Conservation (phyloP, 139 green algal genomes). For the Marvania coccoides region DNA sequence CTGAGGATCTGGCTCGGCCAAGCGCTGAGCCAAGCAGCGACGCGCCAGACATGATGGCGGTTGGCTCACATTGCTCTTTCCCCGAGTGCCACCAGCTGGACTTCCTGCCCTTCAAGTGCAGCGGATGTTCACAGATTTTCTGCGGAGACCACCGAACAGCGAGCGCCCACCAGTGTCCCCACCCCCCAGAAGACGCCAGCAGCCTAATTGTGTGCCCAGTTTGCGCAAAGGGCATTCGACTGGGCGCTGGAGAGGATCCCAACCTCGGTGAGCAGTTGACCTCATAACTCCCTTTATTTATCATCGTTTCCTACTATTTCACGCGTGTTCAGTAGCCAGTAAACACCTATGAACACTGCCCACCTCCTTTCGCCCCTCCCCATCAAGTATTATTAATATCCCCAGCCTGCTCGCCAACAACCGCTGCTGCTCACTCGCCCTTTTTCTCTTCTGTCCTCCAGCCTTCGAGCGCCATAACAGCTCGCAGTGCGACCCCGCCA, state of each 20-base stretch:
- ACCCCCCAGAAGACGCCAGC: conserved; percentile 1
- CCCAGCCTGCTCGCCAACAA: too few relatives aligned
- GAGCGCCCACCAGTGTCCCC: conserved; percentile 40
- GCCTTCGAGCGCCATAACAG: neutral
- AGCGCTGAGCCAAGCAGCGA: too few relatives aligned
- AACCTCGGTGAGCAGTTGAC: too few relatives aligned
- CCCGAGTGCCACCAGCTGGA: conserved; percentile 53
- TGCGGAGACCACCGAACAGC: conserved; percentile 61
- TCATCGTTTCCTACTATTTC: too few relatives aligned
- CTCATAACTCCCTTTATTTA: too few relatives aligned
- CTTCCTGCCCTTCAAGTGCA: conserved; percentile 72
- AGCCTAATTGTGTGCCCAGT: conserved; percentile 63
- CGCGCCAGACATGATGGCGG: conserved; percentile 26
- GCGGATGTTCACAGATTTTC: conserved; percentile 40
- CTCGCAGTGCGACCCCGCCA: conserved; percentile 55
- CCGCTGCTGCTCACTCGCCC: too few relatives aligned
- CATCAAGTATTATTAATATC: too few relatives aligned
- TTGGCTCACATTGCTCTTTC: conserved; percentile 50
- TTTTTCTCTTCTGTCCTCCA: too few relatives aligned
- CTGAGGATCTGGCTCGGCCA: too few relatives aligned
- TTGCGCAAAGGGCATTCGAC: conserved; percentile 43
- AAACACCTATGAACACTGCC: too few relatives aligned
- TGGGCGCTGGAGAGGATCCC: neutral
- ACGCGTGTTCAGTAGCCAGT: too few relatives aligned
- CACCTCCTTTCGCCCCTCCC: too few relatives aligned